These are phyloP conservation scores for Spathaspora passalidarum DNA, from an alignment of 805 yeast species.

Conservation along the genomic window DNA sequence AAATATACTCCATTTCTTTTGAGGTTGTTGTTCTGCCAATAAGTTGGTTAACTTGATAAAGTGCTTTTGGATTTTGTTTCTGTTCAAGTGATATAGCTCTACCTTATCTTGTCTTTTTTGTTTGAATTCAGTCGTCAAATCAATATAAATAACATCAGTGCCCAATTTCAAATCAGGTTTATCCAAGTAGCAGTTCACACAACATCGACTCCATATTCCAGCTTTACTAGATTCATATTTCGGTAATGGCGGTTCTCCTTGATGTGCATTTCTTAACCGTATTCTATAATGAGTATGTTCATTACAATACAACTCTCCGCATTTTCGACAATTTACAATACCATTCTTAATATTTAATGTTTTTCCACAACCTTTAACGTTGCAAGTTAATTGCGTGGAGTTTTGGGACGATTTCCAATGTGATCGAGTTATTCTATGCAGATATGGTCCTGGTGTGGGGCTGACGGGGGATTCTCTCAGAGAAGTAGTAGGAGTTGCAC, in stretches of 20 bases:
- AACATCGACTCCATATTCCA: slow-evolving; percentile 73
- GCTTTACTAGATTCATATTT: slow-evolving; percentile 21
- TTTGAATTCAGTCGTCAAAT: slow-evolving; percentile 44
- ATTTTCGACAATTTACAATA: slow-evolving; percentile 66
- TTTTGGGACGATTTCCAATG: slow-evolving; percentile 56
- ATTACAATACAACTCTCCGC: slow-evolving; percentile 71
- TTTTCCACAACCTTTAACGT: slow-evolving; percentile 37
- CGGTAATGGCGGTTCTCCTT: slow-evolving; percentile 45
- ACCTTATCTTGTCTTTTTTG: slow-evolving; percentile 37
- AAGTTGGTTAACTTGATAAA: slow-evolving; percentile 44
- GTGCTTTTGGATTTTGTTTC: slow-evolving; percentile 60
- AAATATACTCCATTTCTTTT: not conserved
- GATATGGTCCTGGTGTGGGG: slow-evolving; percentile 1
- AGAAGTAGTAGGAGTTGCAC: not conserved
- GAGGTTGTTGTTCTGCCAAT: slow-evolving; percentile 14
- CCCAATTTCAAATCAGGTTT: slow-evolving; percentile 57
- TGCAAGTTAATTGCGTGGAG: slow-evolving; percentile 20
- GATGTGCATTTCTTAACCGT: slow-evolving; percentile 48
- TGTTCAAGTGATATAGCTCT: slow-evolving; percentile 50
- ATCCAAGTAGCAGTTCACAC: slow-evolving; percentile 54
- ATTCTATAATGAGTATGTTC: slow-evolving; percentile 56
- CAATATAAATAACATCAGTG: slow-evolving; percentile 28
- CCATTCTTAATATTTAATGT: slow-evolving; percentile 52
- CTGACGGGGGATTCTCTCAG: not conserved
- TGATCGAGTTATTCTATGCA: slow-evolving; percentile 32